Conservation (phyloP, 1,139 yeast species). For the Candida neerlandica region DNA sequence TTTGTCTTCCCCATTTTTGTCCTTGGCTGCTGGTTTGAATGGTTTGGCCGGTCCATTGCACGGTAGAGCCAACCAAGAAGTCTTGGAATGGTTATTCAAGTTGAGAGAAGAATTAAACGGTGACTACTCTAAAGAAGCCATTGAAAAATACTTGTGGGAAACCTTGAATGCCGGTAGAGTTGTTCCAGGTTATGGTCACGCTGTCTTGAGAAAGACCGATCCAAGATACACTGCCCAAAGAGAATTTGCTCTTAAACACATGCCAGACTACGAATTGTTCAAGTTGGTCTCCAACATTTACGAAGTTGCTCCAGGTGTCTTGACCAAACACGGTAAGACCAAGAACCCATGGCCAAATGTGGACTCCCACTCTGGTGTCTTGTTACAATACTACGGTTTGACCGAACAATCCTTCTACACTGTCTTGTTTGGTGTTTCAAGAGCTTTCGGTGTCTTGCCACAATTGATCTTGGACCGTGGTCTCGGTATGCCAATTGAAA, state of each 20-base stretch:
- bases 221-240: slow-evolving; percentile 98
- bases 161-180: slow-evolving; percentile 91
- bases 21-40: slow-evolving; percentile 92
- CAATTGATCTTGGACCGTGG: slow-evolving; percentile 97
- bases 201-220: slow-evolving; percentile 94
- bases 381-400: slow-evolving; percentile 96
- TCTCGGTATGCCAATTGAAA: slow-evolving; percentile 92
- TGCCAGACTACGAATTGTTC: slow-evolving; percentile 95
- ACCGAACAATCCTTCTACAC: slow-evolving; percentile 96
- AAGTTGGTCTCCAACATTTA: slow-evolving; percentile 87
- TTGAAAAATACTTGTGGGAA: slow-evolving; percentile 89
- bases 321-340: slow-evolving; percentile 96
- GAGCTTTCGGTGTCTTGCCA: slow-evolving; percentile 97
- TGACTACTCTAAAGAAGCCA: slow-evolving; percentile 70
- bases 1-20: slow-evolving; percentile 87
- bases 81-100: slow-evolving; percentile 87
- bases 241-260: slow-evolving; percentile 93
- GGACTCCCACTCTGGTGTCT: slow-evolving; percentile 96
- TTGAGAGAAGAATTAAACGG: slow-evolving; percentile 77
- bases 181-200: slow-evolving; percentile 98
- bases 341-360: slow-evolving; percentile 99
- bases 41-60: slow-evolving; percentile 99
- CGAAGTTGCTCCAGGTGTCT: slow-evolving; percentile 94
- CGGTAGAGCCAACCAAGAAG: slow-evolving; percentile 98
- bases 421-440: slow-evolving; percentile 95